Conservation (phyloP, 257 asterid genomes). For the Rauvolfia tetraphylla region DNA sequence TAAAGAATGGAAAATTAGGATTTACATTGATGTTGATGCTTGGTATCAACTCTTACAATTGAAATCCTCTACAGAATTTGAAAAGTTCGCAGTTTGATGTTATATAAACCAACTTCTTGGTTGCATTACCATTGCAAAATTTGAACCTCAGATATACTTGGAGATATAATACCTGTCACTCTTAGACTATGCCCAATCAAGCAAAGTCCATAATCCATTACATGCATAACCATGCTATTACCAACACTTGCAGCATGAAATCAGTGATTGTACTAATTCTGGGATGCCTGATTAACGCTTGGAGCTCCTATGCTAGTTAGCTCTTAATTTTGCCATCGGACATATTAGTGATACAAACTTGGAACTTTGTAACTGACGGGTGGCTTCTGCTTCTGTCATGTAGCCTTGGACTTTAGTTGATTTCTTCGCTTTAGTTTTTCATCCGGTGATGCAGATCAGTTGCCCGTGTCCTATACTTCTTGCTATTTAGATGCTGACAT, state of each 20-base stretch:
- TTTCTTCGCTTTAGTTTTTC: background rate
- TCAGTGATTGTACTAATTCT: too few species aligned
- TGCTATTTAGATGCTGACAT: background rate
- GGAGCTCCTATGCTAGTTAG: too few species aligned
- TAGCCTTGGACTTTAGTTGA: background rate
- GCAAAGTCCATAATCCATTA: background rate
- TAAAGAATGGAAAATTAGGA: too few species aligned
- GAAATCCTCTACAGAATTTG: background rate
- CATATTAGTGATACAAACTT: too few species aligned
- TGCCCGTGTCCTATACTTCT: background rate
- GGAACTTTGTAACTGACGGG: too few species aligned
- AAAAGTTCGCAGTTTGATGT: background rate
- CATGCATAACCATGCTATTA: background rate
- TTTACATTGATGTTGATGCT: background rate
- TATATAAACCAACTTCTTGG: background rate
- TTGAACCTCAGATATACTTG: too few species aligned
- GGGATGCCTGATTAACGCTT: too few species aligned
- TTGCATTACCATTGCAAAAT: too few species aligned
- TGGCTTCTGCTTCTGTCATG: too few species aligned
- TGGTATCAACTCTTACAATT: background rate
- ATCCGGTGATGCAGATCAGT: background rate
- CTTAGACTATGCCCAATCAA: background rate
- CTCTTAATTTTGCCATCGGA: too few species aligned
- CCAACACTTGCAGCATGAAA: too few species aligned
- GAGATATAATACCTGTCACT: too few species aligned